Evolutionary conservation across 305 asterid genomes (phyloP).

Genomic region (Solanum chacoense): DNA sequence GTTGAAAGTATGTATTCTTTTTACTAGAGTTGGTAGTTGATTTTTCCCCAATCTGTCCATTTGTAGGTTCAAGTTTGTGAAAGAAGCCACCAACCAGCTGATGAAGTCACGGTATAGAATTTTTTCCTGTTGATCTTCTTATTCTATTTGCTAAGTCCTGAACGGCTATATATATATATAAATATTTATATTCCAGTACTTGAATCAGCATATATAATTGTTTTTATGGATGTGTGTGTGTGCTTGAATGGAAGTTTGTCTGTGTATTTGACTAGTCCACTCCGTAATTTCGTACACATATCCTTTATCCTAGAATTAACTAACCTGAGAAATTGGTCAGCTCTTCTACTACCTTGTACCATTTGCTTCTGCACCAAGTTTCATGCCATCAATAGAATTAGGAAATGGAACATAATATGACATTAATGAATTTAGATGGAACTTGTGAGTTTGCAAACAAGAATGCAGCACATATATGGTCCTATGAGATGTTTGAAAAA

Average conservation of each 20-base stretch:
- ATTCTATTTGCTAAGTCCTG: neutral
- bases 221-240: neutral
- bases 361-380: neutral
- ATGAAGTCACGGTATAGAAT: slow-evolving; percentile 61
- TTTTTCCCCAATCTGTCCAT: neutral
- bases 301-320: neutral
- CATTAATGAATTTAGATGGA: neutral
- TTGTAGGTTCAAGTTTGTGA: slow-evolving; percentile 83
- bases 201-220: neutral
- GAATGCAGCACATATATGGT: neutral
- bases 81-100: slow-evolving; percentile 90
- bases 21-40: neutral
- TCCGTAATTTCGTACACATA: neutral
- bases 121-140: neutral
- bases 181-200: neutral
- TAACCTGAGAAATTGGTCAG: neutral
- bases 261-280: neutral
- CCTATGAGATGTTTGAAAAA: neutral
- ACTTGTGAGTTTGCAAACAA: neutral
- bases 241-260: neutral
- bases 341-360: neutral
- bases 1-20: neutral
- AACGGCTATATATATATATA: neutral
- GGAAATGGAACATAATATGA: neutral
- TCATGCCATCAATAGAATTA: neutral